Evolutionary conservation across 2,329 filamentous ascomycete genomes (phyloP).

Genomic region (Fusarium floridanum): DNA sequence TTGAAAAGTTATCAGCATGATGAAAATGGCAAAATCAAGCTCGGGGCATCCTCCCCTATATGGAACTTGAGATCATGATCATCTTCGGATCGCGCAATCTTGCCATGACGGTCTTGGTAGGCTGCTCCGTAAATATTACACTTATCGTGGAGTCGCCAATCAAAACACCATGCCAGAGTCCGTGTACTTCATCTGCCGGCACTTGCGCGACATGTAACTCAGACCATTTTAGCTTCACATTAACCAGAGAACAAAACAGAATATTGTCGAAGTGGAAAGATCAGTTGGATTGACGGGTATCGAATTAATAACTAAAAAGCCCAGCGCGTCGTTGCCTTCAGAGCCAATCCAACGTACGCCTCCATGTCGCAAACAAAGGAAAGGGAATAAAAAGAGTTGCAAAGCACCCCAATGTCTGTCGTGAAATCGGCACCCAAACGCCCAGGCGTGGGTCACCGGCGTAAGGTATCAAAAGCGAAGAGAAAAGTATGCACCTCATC

Average conservation of each 20-base stretch:
- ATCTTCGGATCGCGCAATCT: not conserved
- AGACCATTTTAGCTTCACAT: not conserved
- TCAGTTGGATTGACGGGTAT: constrained; percentile 48
- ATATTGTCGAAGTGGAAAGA: constrained; percentile 15
- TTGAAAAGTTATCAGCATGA: not conserved
- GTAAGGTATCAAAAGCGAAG: constrained; percentile 34
- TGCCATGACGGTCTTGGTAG: not conserved
- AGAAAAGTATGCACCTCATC: constrained; percentile 27
- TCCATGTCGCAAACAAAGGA: constrained; percentile 40
- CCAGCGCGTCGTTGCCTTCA: constrained; percentile 43
- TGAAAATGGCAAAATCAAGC: constrained; percentile 3
- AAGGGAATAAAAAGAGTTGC: constrained; percentile 14
- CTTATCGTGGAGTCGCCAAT: not conserved
- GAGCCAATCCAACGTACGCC: constrained; percentile 43
- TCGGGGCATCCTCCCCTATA: not conserved
- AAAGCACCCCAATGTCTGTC: constrained; percentile 33
- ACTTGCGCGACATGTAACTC: not conserved
- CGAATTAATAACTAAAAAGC: constrained; percentile 48
- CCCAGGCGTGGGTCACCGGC: constrained; percentile 33
- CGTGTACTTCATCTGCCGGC: constrained; percentile 26
- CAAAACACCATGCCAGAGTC: not conserved
- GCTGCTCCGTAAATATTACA: not conserved
- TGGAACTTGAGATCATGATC: not conserved
- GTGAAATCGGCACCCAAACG: constrained; percentile 35
- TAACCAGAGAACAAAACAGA: not conserved